Conservation (phyloP, 768 basidiomycete genomes). For the Rickenella mellea region DNA sequence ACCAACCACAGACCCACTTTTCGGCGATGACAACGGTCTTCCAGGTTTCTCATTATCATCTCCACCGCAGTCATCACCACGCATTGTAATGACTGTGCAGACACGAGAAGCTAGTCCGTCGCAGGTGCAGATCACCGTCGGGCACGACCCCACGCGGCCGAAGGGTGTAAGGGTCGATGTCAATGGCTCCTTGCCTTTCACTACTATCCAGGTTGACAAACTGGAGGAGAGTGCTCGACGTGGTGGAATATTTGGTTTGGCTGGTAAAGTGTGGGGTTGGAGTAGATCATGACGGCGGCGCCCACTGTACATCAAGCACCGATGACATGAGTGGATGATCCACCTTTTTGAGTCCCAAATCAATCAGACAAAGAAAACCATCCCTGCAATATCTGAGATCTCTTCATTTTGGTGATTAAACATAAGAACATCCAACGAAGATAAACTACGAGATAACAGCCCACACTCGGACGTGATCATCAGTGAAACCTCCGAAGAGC, state of each 20-base stretch:
- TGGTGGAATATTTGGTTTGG: conserved; percentile 59
- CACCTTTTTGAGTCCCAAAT: neutral
- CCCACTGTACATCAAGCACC: too few species aligned
- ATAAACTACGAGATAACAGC: conserved; percentile 64
- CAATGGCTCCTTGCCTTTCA: conserved; percentile 32
- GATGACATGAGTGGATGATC: too few species aligned
- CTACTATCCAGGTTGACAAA: conserved; percentile 30
- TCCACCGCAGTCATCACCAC: conserved; percentile 25
- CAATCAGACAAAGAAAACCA: conserved; percentile 1
- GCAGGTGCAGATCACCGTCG: conserved; percentile 53
- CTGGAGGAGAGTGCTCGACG: conserved; percentile 67
- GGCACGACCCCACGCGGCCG: conserved; percentile 46
- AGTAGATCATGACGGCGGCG: too few species aligned
- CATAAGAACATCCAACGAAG: too few species aligned
- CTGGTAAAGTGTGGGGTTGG: conserved; percentile 50
- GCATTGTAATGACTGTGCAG: conserved; percentile 17
- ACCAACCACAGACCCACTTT: conserved; percentile 16
- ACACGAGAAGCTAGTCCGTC: conserved; percentile 27
- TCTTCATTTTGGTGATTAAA: too few species aligned
- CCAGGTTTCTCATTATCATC: conserved; percentile 26
- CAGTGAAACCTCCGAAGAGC: conserved; percentile 94
- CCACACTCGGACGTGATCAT: conserved; percentile 91
- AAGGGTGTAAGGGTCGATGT: conserved; percentile 50
- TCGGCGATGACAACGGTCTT: conserved; percentile 15
- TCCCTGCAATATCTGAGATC: too few species aligned